Base-by-base conservation (phyloP, 768 basidiomycete genomes). In the Baorangia bicolor region DNA sequence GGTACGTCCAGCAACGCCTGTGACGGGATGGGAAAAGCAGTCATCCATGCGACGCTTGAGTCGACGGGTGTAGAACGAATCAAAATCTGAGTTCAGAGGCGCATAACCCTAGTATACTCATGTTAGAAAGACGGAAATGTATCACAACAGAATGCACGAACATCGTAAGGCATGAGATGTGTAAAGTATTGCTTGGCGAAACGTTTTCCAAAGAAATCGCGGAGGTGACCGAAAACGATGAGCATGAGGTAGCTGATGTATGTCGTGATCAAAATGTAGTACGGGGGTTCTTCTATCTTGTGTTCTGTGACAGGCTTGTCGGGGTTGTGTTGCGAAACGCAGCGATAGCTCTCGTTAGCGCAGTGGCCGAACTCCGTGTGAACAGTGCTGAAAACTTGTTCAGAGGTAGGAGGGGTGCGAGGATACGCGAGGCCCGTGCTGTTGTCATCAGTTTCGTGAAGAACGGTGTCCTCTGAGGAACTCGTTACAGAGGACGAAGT, bases 11-110 rank as follows among this genome's bases (percentile, higher is more conserved):
- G 97, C 92, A 30, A 98, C 96, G 33, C 94, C 93, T 0, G 96
- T 97, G 50, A 92, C 84, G 16, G 96, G 96, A 55, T 92, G 85
- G 2, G 87, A 84, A 75, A 98, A 98, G 68, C 94, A 96, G 68
- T 98, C 94, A 65, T 97, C 94, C 75, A 98, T 87, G 51, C 96
- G 92, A 12, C 81, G 79, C 71, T 98, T 98, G 61, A 98, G 83
- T 4, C 95, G 88, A 48, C 96, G 92, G 56, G 95, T 96, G 79
- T 98, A 98, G 77, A 98, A 99, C 7, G 97, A 98, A 73, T 98
- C 96, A 63, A 98, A 98, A 71, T 98, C 97, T 10, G 94, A 97
- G 75, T 94, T 96, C 57, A 98, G 81, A 6, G 97, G 91, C 2
- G 95, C 96, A 67, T 97, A 95, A 53, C 96, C 97, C 94, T 98